Conservation (phyloP, 371 early-diverging fungal genomes). For the Circinella umbellata region DNA sequence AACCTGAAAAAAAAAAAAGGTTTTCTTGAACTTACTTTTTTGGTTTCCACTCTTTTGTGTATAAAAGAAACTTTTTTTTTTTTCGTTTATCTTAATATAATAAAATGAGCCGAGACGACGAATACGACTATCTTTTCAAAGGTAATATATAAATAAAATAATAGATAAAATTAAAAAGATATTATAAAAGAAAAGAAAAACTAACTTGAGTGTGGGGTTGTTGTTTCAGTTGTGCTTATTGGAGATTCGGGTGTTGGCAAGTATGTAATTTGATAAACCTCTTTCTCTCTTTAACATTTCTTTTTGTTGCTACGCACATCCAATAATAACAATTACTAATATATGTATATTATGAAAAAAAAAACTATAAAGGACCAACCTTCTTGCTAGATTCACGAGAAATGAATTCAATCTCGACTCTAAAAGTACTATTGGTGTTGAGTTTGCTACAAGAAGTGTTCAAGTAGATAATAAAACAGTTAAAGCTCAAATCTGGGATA, state of each 20-base stretch:
- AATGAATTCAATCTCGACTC: constrained; percentile 98
- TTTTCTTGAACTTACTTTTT: neutral
- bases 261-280: neutral
- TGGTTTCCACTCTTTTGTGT: too few species aligned
- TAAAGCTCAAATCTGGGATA: constrained; percentile 99
- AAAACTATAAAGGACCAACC: constrained; percentile 73
- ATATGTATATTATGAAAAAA: too few species aligned
- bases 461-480: constrained; percentile 96
- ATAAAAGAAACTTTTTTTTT: neutral
- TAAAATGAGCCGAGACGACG: constrained; percentile 88
- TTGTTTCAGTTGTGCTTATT: constrained; percentile 92
- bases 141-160: constrained; percentile 51
- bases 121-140: constrained; percentile 96
- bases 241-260: constrained; percentile 99
- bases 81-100: neutral
- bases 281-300: neutral
- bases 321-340: too few species aligned
- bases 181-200: neutral
- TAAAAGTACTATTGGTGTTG: constrained; percentile 99
- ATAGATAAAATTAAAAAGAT: neutral
- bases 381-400: constrained; percentile 96
- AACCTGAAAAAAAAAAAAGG: too few species aligned
- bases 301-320: neutral
- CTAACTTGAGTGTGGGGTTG: neutral
- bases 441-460: constrained; percentile 98